Evolutionary conservation across 768 basidiomycete genomes (phyloP).

Genomic region (Suillus discolor): DNA sequence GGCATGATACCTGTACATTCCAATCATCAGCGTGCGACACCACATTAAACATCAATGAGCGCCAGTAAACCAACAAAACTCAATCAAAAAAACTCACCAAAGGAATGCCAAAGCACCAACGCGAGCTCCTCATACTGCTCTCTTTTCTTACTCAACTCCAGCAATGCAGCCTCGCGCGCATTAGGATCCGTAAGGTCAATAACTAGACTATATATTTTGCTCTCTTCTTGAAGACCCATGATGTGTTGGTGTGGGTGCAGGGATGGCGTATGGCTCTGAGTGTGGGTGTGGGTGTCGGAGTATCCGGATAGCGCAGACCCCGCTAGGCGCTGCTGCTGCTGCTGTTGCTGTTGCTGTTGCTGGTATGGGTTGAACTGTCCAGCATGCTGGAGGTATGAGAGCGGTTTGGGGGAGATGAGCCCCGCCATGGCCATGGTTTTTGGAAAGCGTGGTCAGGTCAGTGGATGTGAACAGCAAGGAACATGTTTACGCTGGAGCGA

Average conservation of each 20-base stretch:
- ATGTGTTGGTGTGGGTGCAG: constrained; percentile 59
- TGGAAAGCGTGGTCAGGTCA: background rate
- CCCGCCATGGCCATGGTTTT: constrained; percentile 50
- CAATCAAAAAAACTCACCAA: constrained; percentile 57
- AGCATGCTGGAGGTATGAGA: constrained; percentile 66
- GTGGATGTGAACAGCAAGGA: background rate
- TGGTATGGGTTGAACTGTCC: constrained; percentile 62
- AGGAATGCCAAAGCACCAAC: constrained; percentile 97
- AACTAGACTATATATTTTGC: constrained; percentile 89
- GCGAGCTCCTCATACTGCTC: constrained; percentile 99
- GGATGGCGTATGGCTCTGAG: constrained; percentile 45
- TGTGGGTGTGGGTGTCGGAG: constrained; percentile 40
- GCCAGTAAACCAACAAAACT: background rate
- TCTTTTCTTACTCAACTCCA: constrained; percentile 97
- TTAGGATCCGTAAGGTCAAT: constrained; percentile 82
- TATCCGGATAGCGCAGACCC: constrained; percentile 41
- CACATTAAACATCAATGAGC: background rate
- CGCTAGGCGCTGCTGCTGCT: constrained; percentile 27
- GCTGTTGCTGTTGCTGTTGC: constrained; percentile 38
- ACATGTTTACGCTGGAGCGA: background rate
- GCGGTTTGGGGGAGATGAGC: constrained; percentile 62
- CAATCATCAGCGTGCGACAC: background rate
- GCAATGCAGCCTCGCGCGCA: constrained; percentile 85
- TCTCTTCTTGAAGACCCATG: constrained; percentile 60
- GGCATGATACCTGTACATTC: constrained; percentile 86